Conservation (phyloP, 768 basidiomycete species). For the Naganishia vishniacii region DNA sequence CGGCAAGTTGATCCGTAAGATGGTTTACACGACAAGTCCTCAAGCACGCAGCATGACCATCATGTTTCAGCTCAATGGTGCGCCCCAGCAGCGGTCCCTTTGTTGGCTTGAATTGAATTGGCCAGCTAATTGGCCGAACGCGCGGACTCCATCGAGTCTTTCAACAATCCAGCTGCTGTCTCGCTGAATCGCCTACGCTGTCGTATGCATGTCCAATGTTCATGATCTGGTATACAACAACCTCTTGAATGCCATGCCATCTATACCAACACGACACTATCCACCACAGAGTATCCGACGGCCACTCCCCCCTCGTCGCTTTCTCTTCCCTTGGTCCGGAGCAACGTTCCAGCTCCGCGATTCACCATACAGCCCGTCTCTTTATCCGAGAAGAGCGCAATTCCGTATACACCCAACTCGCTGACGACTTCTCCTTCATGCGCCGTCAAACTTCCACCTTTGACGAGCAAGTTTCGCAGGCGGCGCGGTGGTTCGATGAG, state of each 20-base stretch:
- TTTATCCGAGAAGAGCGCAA: conserved; percentile 65
- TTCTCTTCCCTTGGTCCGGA: conserved; percentile 83
- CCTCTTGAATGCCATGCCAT: background rate
- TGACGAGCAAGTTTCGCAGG: conserved; percentile 67
- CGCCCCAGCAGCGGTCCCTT: background rate
- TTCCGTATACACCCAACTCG: conserved; percentile 89
- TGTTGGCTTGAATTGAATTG: too few relatives aligned
- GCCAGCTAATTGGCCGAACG: too few relatives aligned
- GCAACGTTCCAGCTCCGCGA: conserved; percentile 70
- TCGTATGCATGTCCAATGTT: too few relatives aligned
- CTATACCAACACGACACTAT: conserved; percentile 25
- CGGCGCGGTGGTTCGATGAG: conserved; percentile 73
- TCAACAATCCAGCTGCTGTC: too few relatives aligned
- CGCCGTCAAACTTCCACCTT: conserved; percentile 55
- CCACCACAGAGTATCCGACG: conserved; percentile 55
- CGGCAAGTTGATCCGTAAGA: background rate
- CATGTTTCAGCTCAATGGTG: conserved; percentile 7
- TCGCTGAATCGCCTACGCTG: too few relatives aligned
- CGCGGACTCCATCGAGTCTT: too few relatives aligned
- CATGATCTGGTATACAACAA: too few relatives aligned
- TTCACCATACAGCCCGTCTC: conserved; percentile 51
- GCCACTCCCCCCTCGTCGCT: conserved; percentile 89
- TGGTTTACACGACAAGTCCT: background rate
- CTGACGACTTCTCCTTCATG: conserved; percentile 64
- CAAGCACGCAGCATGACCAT: background rate